Base-by-base conservation (phyloP, 345 rosid genomes). In the Adansonia digitata region DNA sequence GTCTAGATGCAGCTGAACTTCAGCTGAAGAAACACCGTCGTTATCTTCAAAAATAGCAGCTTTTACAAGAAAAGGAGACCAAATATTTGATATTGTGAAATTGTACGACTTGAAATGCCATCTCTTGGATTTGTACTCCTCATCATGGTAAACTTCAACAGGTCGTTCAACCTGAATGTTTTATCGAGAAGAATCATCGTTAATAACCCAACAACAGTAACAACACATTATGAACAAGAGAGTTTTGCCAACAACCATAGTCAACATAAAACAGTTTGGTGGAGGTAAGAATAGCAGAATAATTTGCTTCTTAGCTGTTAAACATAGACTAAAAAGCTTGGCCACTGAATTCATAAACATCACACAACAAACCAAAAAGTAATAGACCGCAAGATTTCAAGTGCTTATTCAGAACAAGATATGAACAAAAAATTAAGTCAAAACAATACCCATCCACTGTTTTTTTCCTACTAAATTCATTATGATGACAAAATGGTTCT, bases 61-160 rank as follows among this genome's bases (percentile, higher is more conserved):
- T 75, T 89, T 74, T 5, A 84, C 91, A 1, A 95, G 97, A 85
- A 95, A 93, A 37, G 99, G 99, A 9, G 99, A 82, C 99, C 99
- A 95, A 55, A 93, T 76, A 77, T 83, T 88, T 17, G 93, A 90
- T 71, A 95, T 34, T 2, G 89, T 81, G 59, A 95, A 82, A 84
- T 91, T 93, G 77, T 91, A 85, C 22, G 88, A 75, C 1, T 86
- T 87, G 53, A 93, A 95, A 63, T 75, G 84, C 99, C 99, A 95
- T 80, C 88, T 78, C 67, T 86, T 90, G 5, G 98, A 89, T 78
- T 53, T 89, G 87, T 83, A 90, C 51, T 89, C 88, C 77, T 87
- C 91, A 46, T 93, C 99, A 39, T 91, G 98, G 87, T 91, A 92
- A 56, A 90, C 89, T 77, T 89, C 95, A 62, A 84, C 83, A 2